phyloP scores from a whole-genome alignment of 1,284 basidiomycete species.

The Mixia osmundae region DNA sequence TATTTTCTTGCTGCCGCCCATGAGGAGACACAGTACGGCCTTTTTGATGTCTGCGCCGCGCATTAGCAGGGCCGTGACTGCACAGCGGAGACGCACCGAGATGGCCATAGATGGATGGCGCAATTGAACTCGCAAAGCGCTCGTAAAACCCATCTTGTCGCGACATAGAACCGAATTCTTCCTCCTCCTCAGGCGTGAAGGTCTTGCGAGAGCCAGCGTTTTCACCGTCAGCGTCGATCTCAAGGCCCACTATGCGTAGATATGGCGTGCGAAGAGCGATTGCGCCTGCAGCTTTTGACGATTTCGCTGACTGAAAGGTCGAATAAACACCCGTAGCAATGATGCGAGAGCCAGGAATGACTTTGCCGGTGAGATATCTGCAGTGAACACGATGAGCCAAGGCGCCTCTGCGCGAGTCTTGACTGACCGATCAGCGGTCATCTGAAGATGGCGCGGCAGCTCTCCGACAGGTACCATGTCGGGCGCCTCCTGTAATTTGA shows the following conservation, averaged over 20 bases:
- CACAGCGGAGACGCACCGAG: constrained; percentile 34
- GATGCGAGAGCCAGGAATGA: constrained; percentile 81
- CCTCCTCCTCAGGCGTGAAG: constrained; percentile 89
- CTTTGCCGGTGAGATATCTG: constrained; percentile 56
- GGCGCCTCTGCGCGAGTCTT: too few species aligned
- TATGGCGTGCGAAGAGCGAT: constrained; percentile 84
- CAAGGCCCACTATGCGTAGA: constrained; percentile 75
- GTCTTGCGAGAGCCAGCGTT: constrained; percentile 38
- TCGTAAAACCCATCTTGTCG: constrained; percentile 80
- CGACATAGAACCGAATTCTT: constrained; percentile 59
- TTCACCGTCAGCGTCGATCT: constrained; percentile 44
- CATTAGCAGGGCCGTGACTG: not conserved
- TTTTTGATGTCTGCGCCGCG: constrained; percentile 75
- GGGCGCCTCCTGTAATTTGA: constrained; percentile 95
- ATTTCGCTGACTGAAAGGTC: constrained; percentile 69
- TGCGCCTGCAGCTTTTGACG: constrained; percentile 32
- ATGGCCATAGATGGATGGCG: constrained; percentile 90
- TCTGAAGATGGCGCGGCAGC: constrained; percentile 79
- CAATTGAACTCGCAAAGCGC: constrained; percentile 78
- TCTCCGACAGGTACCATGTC: constrained; percentile 99
- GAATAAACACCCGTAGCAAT: constrained; percentile 94
- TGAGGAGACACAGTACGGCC: constrained; percentile 76
- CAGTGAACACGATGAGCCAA: not conserved
- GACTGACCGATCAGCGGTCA: constrained; percentile 52
- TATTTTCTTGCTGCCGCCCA: constrained; percentile 96